Percentiles rank a stretch among this genome's conserved stretches.
Evolutionary conservation across 208 protist genomes (phyloP).

Genomic region (Kentomonas sorsogonicus): DNA sequence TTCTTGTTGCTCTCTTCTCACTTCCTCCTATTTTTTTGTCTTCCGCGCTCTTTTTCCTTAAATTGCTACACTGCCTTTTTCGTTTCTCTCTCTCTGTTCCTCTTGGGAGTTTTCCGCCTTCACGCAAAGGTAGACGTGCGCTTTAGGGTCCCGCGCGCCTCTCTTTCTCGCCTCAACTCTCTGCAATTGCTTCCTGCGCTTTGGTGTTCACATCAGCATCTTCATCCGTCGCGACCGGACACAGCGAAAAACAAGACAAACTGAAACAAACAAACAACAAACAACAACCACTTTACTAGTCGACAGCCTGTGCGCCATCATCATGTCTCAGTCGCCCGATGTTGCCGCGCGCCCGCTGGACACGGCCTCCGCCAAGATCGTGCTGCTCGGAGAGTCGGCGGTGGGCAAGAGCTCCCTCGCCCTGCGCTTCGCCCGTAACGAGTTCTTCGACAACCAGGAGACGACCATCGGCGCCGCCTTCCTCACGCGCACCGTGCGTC

Average conservation of each 20-base stretch:
- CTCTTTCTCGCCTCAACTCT: too few species aligned
- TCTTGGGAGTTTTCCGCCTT: too few species aligned
- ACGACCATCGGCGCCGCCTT: constrained; percentile 88
- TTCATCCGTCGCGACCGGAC: too few species aligned
- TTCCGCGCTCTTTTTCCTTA: constrained; percentile 2
- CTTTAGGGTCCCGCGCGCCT: too few species aligned
- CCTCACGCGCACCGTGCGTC: constrained; percentile 67
- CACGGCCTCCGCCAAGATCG: constrained; percentile 71
- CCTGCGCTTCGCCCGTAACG: constrained; percentile 79
- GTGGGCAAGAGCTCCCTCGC: constrained; percentile 89
- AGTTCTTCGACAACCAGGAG: constrained; percentile 80
- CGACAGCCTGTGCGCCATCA: too few species aligned
- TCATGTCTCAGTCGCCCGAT: too few species aligned
- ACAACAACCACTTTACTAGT: neutral
- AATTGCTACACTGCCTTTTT: constrained; percentile 2
- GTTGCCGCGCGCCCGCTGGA: constrained; percentile 16
- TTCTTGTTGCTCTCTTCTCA: constrained; percentile 2
- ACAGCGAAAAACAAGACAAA: too few species aligned
- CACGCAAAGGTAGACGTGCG: too few species aligned
- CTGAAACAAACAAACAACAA: too few species aligned
- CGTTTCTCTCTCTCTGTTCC: neutral
- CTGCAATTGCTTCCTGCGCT: too few species aligned
- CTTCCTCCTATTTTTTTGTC: neutral
- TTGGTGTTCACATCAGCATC: too few species aligned
- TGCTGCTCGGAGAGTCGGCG: constrained; percentile 84